A percentile compares a stretch with the other conserved stretches of the same genome.
These are phyloP conservation scores for Colletotrichum cuscutae DNA, from an alignment of 2,329 filamentous ascomycete species.

Conservation along the genomic window DNA sequence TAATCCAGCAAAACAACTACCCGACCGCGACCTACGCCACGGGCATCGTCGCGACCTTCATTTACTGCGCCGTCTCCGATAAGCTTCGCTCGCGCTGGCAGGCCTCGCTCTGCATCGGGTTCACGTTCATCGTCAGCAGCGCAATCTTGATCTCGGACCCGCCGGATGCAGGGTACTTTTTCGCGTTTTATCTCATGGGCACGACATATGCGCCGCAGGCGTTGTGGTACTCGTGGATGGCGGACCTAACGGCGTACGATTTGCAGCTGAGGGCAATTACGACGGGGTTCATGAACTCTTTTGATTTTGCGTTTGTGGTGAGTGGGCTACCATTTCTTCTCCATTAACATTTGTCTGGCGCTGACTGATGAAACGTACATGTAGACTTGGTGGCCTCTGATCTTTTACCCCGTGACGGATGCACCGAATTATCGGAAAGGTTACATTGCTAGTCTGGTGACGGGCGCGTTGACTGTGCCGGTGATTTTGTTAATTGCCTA, in stretches of 20 bases:
- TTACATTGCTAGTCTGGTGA: slow-evolving; percentile 52
- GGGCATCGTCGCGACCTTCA: slow-evolving; percentile 52
- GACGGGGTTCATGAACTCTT: slow-evolving; percentile 55
- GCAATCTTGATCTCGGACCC: slow-evolving; percentile 49
- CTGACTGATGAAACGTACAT: not conserved
- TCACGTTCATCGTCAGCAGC: slow-evolving; percentile 53
- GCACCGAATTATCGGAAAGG: slow-evolving; percentile 50
- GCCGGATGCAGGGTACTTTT: slow-evolving; percentile 50
- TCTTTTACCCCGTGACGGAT: slow-evolving; percentile 53
- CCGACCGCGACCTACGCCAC: slow-evolving; percentile 53
- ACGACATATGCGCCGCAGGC: slow-evolving; percentile 57
- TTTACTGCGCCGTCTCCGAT: slow-evolving; percentile 53
- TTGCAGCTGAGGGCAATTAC: slow-evolving; percentile 55
- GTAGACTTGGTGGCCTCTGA: slow-evolving; percentile 50
- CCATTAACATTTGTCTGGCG: not conserved
- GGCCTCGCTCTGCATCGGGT: slow-evolving; percentile 52
- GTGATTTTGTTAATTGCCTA: slow-evolving; percentile 49
- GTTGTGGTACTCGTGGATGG: slow-evolving; percentile 59
- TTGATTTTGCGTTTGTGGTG: slow-evolving; percentile 52
- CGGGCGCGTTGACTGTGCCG: slow-evolving; percentile 48
- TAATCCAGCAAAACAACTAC: slow-evolving; percentile 57
- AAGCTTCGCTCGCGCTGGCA: slow-evolving; percentile 54
- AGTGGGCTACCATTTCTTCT: not conserved
- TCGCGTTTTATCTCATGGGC: slow-evolving; percentile 55
- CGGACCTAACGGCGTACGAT: slow-evolving; percentile 51